phyloP scores from a whole-genome alignment of 73 alveolate species.

The Stentor coeruleus region DNA sequence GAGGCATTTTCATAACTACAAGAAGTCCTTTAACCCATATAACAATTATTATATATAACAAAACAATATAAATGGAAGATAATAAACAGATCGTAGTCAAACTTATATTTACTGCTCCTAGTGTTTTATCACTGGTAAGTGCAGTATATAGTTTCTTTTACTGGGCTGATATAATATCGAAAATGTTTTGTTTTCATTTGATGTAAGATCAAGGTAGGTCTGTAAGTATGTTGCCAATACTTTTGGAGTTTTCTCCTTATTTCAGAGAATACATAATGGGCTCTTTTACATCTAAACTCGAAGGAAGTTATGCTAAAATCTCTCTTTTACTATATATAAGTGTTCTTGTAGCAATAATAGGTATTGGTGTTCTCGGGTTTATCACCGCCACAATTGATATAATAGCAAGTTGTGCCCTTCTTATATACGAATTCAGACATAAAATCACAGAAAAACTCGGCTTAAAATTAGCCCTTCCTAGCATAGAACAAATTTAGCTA shows the following conservation, averaged over 20 bases:
- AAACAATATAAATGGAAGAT: neutral
- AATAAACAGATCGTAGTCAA: no score
- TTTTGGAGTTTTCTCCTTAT: neutral
- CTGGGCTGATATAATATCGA: neutral
- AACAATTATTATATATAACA: no score
- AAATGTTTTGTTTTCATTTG: neutral
- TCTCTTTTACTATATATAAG: neutral
- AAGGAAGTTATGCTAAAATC: no score
- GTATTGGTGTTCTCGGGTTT: neutral
- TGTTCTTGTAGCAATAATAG: neutral
- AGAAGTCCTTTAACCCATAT: constrained; percentile 10
- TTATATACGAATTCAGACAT: neutral
- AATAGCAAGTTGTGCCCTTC: neutral
- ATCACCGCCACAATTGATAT: neutral
- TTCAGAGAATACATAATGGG: neutral
- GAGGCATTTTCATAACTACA: neutral
- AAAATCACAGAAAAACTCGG: neutral
- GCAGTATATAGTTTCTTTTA: neutral
- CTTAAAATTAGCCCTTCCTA: no score
- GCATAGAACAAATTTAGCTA: no score
- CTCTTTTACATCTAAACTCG: neutral
- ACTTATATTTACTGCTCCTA: neutral
- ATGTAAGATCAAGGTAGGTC: neutral
- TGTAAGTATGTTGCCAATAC: neutral
- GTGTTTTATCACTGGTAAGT: neutral